phyloP scores from a whole-genome alignment of 129 eudicot genomes.

The Flaveria trinervia region DNA sequence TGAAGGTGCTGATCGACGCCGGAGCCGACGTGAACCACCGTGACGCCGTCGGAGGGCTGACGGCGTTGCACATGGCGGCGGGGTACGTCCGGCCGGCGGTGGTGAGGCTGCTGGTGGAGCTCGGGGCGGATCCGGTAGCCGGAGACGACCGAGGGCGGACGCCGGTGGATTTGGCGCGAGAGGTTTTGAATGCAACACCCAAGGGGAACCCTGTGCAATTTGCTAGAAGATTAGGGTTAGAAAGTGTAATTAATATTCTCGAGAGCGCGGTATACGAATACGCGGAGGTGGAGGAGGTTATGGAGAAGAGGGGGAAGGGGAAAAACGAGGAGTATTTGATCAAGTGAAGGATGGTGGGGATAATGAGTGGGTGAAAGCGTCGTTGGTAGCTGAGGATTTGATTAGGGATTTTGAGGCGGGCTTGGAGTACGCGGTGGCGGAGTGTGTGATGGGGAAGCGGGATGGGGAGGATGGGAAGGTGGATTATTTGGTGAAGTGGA shows the following conservation, averaged over 20 bases:
- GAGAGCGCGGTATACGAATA: slow-evolving; percentile 73
- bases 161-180: slow-evolving; percentile 71
- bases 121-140: slow-evolving; percentile 72
- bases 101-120: slow-evolving; percentile 47
- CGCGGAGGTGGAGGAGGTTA: slow-evolving; percentile 76
- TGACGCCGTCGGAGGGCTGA: slow-evolving; percentile 69
- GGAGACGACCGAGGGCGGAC: slow-evolving; percentile 67
- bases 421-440: slow-evolving; percentile 87
- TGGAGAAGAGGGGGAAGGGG: slow-evolving; percentile 92
- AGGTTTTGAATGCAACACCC: slow-evolving; percentile 64
- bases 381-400: slow-evolving; percentile 65
- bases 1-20: slow-evolving; percentile 51
- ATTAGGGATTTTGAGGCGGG: slow-evolving; percentile 81
- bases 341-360: slow-evolving; percentile 82
- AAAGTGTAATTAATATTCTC: slow-evolving; percentile 55
- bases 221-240: slow-evolving; percentile 77
- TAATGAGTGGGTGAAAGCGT: slow-evolving; percentile 84
- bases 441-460: slow-evolving; percentile 54
- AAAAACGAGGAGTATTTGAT: slow-evolving; percentile 72
- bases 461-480: slow-evolving; percentile 53
- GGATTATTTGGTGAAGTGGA: slow-evolving; percentile 89
- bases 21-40: slow-evolving; percentile 71
- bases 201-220: slow-evolving; percentile 81
- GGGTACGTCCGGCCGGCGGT: slow-evolving; percentile 78
- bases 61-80: slow-evolving; percentile 94